Evolutionary conservation across 352 stramenopile genomes (phyloP).

Genomic region (Phytophthora melonis): DNA sequence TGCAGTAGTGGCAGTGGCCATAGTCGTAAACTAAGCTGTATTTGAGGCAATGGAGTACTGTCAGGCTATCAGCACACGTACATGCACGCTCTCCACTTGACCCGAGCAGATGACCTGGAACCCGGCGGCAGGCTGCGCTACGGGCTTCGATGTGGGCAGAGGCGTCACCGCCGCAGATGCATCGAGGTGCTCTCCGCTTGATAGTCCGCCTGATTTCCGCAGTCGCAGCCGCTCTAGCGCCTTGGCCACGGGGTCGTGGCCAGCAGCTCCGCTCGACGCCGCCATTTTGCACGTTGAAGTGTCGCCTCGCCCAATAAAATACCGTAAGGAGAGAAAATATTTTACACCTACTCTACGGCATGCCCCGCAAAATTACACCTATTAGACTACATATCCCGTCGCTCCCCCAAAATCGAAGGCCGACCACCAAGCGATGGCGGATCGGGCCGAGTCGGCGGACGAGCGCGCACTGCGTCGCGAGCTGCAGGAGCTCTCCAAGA

Average conservation of each 20-base stretch:
- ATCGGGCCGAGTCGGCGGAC: conserved; percentile 45
- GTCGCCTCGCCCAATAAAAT: background rate
- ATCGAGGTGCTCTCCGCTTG: background rate
- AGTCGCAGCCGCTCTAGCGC: conserved; percentile 32
- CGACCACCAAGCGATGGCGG: conserved; percentile 34
- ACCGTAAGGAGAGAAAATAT: too few species aligned
- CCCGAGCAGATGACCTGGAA: conserved; percentile 75
- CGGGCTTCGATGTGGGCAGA: conserved; percentile 12
- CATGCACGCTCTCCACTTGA: conserved; percentile 66
- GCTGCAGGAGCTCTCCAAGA: conserved; percentile 60
- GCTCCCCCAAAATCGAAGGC: conserved; percentile 18
- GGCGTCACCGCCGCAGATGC: conserved; percentile 3
- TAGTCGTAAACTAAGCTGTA: too few species aligned
- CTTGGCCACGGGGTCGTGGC: conserved; percentile 33
- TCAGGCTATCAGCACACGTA: conserved; percentile 21
- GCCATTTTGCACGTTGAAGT: conserved; percentile 28
- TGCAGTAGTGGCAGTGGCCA: too few species aligned
- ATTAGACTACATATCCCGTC: background rate
- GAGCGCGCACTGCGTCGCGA: conserved; percentile 67
- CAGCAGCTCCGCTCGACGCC: conserved; percentile 8
- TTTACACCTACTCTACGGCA: background rate
- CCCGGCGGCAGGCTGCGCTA: conserved; percentile 35
- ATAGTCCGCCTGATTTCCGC: conserved; percentile 5
- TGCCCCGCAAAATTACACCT: too few species aligned
- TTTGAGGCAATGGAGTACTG: background rate